Evolutionary conservation across 106 monocot species (phyloP), one percentile per base, ranked within the genome.

Genomic region (Agapanthus africanus): DNA sequence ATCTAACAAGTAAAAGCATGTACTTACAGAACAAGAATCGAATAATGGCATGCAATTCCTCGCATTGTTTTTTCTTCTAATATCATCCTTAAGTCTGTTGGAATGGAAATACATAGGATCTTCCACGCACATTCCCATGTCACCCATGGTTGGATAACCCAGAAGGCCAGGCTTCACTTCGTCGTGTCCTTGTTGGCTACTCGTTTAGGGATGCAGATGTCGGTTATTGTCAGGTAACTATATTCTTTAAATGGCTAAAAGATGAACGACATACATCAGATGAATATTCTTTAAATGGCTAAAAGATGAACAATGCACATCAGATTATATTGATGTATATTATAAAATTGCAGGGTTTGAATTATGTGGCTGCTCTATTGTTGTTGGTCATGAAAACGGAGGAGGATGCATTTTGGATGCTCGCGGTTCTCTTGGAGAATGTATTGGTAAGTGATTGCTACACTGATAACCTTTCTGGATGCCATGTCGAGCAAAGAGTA

Each of bases 341-440:
- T 35, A 15, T 74, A n/a, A n/a, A n/a, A n/a, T n/a, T n/a, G n/a
- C n/a, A 99, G 97, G 97, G 97, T 51, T 63, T 99, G 54, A 99
- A 99, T 73, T 99, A 99, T 77, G 92, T 99, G 27, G 97, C 97
- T 23, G 97, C 92, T 7, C 31, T 99, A 37, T 73, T 99, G 25
- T 59, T 99, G 54, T 72, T 99, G 54, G 97, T 99, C 61, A 92
- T 99, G 97, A 85, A 79, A 68, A 84, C 86, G 30, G 97, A 99
- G 51, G 97, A 99, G 72, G 97, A 99, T 71, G 97, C 97, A 60
- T 99, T 99, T 74, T 99, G 97, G 97, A 89, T 99, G 92, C 89
- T 99, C 56, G 82, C 97, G 49, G 89, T 92, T 14, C 87, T 99
- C 30, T 73, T 99, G 33, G 97, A 99, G 83, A 83, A 99, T 83